These are phyloP conservation scores for Lepidopterella palustris DNA, from an alignment of 495 filamentous ascomycete genomes.

Conservation along the genomic window DNA sequence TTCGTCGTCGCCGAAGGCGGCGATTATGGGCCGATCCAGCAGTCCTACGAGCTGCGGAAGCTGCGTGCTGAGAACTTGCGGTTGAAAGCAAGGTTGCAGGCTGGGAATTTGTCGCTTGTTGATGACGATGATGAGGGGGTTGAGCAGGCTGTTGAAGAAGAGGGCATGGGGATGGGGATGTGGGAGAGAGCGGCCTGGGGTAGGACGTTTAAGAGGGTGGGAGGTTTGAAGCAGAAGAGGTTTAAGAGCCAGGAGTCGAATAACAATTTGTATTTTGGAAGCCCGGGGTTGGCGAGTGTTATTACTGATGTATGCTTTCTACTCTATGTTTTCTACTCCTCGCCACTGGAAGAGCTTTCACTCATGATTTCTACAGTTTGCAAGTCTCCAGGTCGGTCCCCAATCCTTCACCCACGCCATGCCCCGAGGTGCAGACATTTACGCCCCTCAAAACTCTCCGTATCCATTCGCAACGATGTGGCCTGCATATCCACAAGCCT, in stretches of 20 bases:
- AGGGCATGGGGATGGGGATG: background rate
- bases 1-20: slow-evolving; percentile 41
- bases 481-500: slow-evolving; percentile 29
- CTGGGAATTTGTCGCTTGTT: slow-evolving; percentile 19
- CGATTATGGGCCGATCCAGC: slow-evolving; percentile 40
- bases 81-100: slow-evolving; percentile 31
- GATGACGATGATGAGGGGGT: slow-evolving; percentile 7
- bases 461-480: slow-evolving; percentile 40
- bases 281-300: slow-evolving; percentile 39
- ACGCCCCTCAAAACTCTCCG: slow-evolving; percentile 30
- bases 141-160: too few species aligned
- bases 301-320: slow-evolving; percentile 37
- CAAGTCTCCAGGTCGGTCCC: slow-evolving; percentile 30
- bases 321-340: background rate
- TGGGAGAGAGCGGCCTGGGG: slow-evolving; percentile 1
- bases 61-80: slow-evolving; percentile 34
- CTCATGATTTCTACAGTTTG: slow-evolving; percentile 33
- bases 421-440: slow-evolving; percentile 39
- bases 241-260: slow-evolving; percentile 35
- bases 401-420: slow-evolving; percentile 35
- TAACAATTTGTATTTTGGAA: slow-evolving; percentile 42
- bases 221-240: slow-evolving; percentile 30
- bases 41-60: slow-evolving; percentile 38
- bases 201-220: slow-evolving; percentile 10
- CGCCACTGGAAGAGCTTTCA: background rate